Percentiles rank a stretch among this genome's conserved stretches.
These are phyloP conservation scores for Puccinia polysora DNA, from an alignment of 1,284 basidiomycete species.

Conservation along the genomic window DNA sequence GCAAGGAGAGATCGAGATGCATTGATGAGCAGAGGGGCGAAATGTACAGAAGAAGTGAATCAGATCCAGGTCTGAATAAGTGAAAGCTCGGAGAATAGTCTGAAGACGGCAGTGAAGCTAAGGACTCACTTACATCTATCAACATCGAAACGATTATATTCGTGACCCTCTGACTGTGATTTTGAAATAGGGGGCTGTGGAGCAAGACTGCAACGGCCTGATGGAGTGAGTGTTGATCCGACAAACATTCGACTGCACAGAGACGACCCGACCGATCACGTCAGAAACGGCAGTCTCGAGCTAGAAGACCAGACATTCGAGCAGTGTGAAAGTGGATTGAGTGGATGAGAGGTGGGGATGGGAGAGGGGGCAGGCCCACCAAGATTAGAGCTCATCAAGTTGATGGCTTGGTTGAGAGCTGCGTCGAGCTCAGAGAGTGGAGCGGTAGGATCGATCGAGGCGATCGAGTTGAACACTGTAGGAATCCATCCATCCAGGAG, in stretches of 20 bases:
- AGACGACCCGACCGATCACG: background rate
- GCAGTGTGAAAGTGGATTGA: too few species aligned
- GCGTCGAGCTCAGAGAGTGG: conserved; percentile 8
- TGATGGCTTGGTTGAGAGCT: conserved; percentile 1
- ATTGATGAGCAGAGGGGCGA: background rate
- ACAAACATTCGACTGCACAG: background rate
- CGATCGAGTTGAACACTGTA: background rate
- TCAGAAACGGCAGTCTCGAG: background rate
- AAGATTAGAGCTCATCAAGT: conserved; percentile 9
- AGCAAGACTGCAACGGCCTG: conserved; percentile 14
- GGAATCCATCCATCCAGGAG: too few species aligned
- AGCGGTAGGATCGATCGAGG: background rate
- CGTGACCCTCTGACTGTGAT: conserved; percentile 5
- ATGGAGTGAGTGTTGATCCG: conserved; percentile 25
- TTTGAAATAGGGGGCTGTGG: conserved; percentile 17
- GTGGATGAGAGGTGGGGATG: too few species aligned
- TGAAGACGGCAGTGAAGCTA: too few species aligned
- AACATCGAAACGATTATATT: conserved; percentile 19
- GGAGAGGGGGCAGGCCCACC: background rate
- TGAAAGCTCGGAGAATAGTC: background rate
- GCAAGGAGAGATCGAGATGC: background rate
- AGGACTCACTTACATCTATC: conserved; percentile 21
- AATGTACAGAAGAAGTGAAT: background rate
- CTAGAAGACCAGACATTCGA: background rate
- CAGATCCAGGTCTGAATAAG: background rate